Conservation (phyloP, 1,139 yeast species). For the Yamadazyma oceani region DNA sequence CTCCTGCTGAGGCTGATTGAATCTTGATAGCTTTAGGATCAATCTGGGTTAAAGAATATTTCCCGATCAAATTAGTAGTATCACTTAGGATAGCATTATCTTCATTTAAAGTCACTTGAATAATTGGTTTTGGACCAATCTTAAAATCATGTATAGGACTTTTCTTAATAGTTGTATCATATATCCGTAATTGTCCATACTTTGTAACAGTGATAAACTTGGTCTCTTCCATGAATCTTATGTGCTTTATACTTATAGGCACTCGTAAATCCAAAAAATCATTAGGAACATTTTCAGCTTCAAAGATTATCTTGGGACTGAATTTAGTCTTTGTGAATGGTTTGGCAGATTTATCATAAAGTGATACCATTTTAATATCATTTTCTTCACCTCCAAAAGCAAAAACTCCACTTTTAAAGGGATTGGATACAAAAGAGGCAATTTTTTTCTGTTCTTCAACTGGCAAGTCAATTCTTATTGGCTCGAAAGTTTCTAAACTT, state of each 20-base stretch:
- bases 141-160: conserved; percentile 56
- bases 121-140: conserved; percentile 49
- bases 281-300: conserved; percentile 66
- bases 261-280: conserved; percentile 66
- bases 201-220: conserved; percentile 63
- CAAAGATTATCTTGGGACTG: conserved; percentile 38
- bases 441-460: conserved; percentile 38
- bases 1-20: conserved; percentile 47
- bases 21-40: conserved; percentile 39
- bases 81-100: conserved; percentile 55
- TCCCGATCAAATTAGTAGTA: conserved; percentile 54
- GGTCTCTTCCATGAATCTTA: conserved; percentile 42
- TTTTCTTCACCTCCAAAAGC: conserved; percentile 79
- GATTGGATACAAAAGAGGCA: conserved; percentile 47
- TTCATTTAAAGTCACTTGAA: conserved; percentile 35
- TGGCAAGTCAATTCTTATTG: conserved; percentile 30
- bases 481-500: conserved; percentile 32
- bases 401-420: conserved; percentile 45
- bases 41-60: conserved; percentile 43
- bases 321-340: conserved; percentile 18
- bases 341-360: conserved; percentile 28
- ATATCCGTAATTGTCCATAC: conserved; percentile 66
- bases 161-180: conserved; percentile 58
- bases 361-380: conserved; percentile 52
- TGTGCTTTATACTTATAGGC: conserved; percentile 63